Base-by-base conservation (phyloP, 2,329 filamentous ascomycete species). In the Sporothrix luriei region DNA sequence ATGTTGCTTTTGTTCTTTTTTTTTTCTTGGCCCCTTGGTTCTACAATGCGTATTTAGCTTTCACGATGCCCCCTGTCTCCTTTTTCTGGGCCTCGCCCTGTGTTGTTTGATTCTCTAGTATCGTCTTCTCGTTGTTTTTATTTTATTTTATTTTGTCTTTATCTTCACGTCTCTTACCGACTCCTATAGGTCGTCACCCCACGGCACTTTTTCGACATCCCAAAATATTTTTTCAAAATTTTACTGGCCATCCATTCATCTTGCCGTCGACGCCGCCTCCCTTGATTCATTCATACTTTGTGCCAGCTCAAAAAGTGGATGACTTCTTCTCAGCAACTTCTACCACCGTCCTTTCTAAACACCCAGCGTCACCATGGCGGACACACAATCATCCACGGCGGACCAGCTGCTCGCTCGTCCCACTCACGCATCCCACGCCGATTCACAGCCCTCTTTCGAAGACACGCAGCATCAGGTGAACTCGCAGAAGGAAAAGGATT, bases 401-500 rank as follows among this genome's bases (percentile, higher is more conserved):
- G 66, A 14, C 14, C 52, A 61, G 3, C 14, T 49, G 11, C 16
- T 40, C 13, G 51, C 29, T 16, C 43, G 40, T 21, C 40, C 52
- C 24, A 24, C 40, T 19, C 10, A 38, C 26, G 10, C 40, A 4
- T 26, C 40, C 16, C 66, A 59, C 24, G 19, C 52, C 54, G 10
- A n/a, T 21, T 68, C 67, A n/a, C 67, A 68, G 57, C 43, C 67
- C 21, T 62, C 67, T 19, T 24, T 62, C 29, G 55, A 68, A 19
- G 33, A 26, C 24, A 29, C 29, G 16, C 19, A 16, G 11, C 40
- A 13, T 6, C 40, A 14, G 40, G 19, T 26, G 3, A 26, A 33
- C 9, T 26, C 61, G 10, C 19, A 43, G 1, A 29, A 69, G 14
- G 51, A 61, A 9, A 62, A 51, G 24, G 55, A 49, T 2, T 10